phyloP scores from a whole-genome alignment of 805 yeast genomes.

The Metschnikowia picachoensis region DNA sequence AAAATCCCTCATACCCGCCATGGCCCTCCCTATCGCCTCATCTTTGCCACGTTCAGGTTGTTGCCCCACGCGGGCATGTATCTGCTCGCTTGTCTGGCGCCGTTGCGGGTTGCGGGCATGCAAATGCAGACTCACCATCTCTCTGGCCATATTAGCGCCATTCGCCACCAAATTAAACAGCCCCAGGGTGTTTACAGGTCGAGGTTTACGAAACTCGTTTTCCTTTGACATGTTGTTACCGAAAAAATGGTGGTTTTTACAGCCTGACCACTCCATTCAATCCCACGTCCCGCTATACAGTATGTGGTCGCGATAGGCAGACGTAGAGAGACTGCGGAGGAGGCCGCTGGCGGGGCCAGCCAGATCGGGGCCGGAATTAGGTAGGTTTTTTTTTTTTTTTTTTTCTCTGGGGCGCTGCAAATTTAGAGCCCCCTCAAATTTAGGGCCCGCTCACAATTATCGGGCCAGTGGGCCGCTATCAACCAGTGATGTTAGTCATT shows the following conservation, averaged over 20 bases:
- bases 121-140: conserved; percentile 52
- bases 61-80: conserved; percentile 6
- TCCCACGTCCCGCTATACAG: no score
- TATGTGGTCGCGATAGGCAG: no score
- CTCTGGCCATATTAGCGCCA: conserved; percentile 59
- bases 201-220: conserved; percentile 2
- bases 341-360: no score
- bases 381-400: no score
- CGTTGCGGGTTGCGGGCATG: conserved; percentile 33
- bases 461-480: no score
- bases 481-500: no score
- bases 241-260: background rate
- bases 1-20: background rate
- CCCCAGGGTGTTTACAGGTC: background rate
- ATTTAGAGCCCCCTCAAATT: no score
- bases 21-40: no score
- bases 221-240: background rate
- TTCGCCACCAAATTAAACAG: conserved; percentile 31
- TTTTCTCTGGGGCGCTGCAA: no score
- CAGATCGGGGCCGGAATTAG: no score
- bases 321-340: no score
- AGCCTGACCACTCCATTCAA: background rate
- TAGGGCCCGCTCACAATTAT: no score
- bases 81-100: conserved; percentile 8
- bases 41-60: background rate